These are phyloP conservation scores for Cladosporium cucumerinum DNA, from an alignment of 2,329 filamentous ascomycete genomes.

Conservation along the genomic window DNA sequence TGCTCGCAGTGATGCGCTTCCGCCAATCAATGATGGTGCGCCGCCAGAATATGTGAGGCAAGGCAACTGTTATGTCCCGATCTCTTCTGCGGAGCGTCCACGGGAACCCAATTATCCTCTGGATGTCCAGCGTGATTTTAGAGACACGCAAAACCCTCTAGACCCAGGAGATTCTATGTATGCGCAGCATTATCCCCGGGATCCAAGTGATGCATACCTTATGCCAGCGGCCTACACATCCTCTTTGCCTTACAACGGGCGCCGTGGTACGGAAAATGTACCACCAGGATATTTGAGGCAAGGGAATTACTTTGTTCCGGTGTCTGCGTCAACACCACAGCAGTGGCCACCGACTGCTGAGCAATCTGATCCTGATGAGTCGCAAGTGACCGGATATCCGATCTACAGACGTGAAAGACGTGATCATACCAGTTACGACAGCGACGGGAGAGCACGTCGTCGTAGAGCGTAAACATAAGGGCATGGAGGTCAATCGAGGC, in stretches of 20 bases:
- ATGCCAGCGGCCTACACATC: slow-evolving; percentile 33
- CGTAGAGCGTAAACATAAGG: no score
- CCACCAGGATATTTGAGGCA: slow-evolving; percentile 31
- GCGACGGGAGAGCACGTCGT: not conserved
- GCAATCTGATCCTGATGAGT: not conserved
- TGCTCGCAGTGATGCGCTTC: slow-evolving; percentile 25
- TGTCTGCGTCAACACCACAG: not conserved
- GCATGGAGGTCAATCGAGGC: no score
- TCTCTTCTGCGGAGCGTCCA: slow-evolving; percentile 26
- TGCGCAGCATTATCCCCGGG: slow-evolving; percentile 28
- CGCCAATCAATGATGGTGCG: slow-evolving; percentile 28
- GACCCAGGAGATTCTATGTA: slow-evolving; percentile 22
- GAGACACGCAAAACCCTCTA: not conserved
- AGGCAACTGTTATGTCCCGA: slow-evolving; percentile 34
- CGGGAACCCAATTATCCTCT: slow-evolving; percentile 18
- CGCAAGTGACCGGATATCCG: not conserved
- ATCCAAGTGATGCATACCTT: slow-evolving; percentile 35
- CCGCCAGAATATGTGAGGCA: slow-evolving; percentile 35
- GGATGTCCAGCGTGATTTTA: not conserved
- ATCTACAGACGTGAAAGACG: not conserved
- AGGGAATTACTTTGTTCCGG: not conserved
- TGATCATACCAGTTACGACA: not conserved
- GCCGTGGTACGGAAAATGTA: slow-evolving; percentile 23
- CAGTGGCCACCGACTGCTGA: not conserved
- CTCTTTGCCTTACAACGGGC: slow-evolving; percentile 26